Evolutionary conservation across 2,329 filamentous ascomycete species (phyloP), one percentile per base, ranked within the genome.

Genomic region (Bipolaris oryzae): DNA sequence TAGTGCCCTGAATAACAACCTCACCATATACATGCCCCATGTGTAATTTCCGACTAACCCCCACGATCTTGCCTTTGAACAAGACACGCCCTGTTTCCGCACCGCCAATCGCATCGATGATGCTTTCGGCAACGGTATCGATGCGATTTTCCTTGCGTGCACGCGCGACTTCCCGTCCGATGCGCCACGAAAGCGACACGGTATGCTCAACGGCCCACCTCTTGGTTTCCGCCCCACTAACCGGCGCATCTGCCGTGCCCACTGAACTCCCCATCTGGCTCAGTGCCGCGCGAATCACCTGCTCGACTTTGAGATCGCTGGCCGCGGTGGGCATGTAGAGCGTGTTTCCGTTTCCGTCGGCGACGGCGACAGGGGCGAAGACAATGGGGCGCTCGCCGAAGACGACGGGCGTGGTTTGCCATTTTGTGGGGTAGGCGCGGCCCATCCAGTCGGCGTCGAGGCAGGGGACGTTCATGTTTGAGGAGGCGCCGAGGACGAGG

Each of bases 381-480:
- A 76, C 56, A 11, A 75, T 74, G n/a, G 73, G 65, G 23, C 74
- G 69, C 53, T 79, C 71, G 16, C 73, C 74, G 50, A 78, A 79
- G 1, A 80, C 75, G 6, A 78, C 77, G 0, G 77, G 77, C 2
- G 77, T 80, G 4, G 74, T 78, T 53, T 79, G 77, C 73, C 77
- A 78, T 43, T 76, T 77, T 0, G 76, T 79, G n/a, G 79, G 79
- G 60, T 79, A 81, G 6, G 78, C 79, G 16, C 79, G 67, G 9
- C 79, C 80, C 80, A 82, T 82, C 70, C 79, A 75, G 60, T 82
- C 80, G 7, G 76, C 79, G 52, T 82, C 80, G 10, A 81, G 73
- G 23, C 76, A 75, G 1, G 79, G 78, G 9, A 79, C 64, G 41
- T 78, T 71, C 73, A 77, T 76, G 58, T 77, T 76, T 6, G 67